Conservation (phyloP, 305 asterid species). For the Fraxinus floribunda region DNA sequence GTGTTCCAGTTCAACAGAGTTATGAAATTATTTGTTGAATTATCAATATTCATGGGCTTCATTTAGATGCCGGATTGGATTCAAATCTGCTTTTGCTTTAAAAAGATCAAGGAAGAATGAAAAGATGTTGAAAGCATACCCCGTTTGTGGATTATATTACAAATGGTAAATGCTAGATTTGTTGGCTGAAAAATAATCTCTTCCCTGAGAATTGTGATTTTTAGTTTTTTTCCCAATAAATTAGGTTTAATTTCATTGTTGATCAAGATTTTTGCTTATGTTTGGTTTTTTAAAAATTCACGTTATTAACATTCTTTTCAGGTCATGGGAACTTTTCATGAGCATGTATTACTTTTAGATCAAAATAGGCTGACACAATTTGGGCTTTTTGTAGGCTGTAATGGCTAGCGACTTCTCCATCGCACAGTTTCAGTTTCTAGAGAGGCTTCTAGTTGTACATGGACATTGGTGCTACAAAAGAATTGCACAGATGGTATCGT, state of each 20-base stretch:
- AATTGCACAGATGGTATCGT: slow-evolving; percentile 82
- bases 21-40: not conserved
- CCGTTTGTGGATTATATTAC: not conserved
- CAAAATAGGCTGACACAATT: slow-evolving; percentile 30
- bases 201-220: not conserved
- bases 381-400: slow-evolving; percentile 79
- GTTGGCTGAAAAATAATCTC: not conserved
- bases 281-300: not conserved
- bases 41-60: not conserved
- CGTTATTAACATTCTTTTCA: not conserved
- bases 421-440: slow-evolving; percentile 88
- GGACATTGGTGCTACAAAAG: slow-evolving; percentile 99
- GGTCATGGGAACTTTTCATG: not conserved
- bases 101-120: not conserved
- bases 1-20: not conserved
- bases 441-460: slow-evolving; percentile 81
- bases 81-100: not conserved
- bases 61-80: not conserved
- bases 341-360: slow-evolving; percentile 4
- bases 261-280: not conserved
- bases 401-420: slow-evolving; percentile 96
- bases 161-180: not conserved
- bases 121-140: not conserved
- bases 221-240: not conserved
- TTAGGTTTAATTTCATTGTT: not conserved